Evolutionary conservation across 2,329 filamentous ascomycete species (phyloP).

Genomic region (Elsinoe arachidis): DNA sequence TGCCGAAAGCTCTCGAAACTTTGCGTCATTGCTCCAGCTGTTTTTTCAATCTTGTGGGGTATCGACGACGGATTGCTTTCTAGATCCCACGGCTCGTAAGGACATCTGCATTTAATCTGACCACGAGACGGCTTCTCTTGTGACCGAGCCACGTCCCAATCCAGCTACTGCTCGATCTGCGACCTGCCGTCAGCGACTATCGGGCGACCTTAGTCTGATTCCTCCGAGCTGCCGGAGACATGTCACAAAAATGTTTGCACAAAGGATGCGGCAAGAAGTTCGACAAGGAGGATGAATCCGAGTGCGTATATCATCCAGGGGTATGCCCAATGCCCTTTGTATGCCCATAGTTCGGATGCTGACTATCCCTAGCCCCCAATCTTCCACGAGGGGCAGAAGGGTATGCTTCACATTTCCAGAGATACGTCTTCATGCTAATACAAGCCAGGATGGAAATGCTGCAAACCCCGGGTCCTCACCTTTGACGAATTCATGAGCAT

Average conservation of each 20-base stretch:
- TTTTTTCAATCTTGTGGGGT: neutral
- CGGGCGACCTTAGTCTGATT: neutral
- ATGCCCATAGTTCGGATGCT: neutral
- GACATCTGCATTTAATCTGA: neutral
- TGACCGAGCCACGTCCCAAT: no score
- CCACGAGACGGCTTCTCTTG: neutral
- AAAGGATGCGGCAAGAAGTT: slow-evolving; percentile 90
- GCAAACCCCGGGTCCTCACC: slow-evolving; percentile 89
- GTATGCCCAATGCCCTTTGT: neutral
- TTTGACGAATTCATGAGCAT: slow-evolving; percentile 98
- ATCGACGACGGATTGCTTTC: neutral
- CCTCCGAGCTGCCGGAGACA: slow-evolving; percentile 25
- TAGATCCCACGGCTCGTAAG: neutral
- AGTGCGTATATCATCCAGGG: slow-evolving; percentile 86
- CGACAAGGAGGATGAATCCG: slow-evolving; percentile 63
- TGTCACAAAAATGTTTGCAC: slow-evolving; percentile 86
- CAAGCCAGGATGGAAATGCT: slow-evolving; percentile 90
- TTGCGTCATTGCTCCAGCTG: neutral
- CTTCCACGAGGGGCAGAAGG: slow-evolving; percentile 98
- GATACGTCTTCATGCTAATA: neutral
- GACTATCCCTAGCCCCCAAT: slow-evolving; percentile 45
- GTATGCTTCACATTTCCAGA: slow-evolving; percentile 39
- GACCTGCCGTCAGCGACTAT: neutral
- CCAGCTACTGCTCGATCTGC: neutral
- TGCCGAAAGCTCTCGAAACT: neutral